These are phyloP conservation scores for Suhomyces chickasaworum DNA, from an alignment of 1,139 yeast species.

Conservation along the genomic window DNA sequence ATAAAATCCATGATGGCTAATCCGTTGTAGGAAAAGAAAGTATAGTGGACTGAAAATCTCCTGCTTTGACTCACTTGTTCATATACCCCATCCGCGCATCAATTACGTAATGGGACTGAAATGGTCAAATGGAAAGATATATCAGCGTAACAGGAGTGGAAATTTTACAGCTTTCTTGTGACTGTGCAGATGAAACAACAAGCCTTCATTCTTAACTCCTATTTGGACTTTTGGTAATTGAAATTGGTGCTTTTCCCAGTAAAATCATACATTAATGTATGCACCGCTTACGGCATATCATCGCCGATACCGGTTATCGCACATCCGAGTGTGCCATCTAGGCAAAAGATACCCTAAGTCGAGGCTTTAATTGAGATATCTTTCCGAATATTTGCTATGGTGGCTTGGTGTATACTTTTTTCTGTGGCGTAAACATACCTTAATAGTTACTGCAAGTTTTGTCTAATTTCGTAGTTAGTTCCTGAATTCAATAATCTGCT, in stretches of 20 bases:
- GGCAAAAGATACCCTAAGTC: too few species aligned
- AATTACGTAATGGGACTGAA: neutral
- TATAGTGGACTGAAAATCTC: neutral
- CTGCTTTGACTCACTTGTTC: neutral
- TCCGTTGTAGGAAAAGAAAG: neutral
- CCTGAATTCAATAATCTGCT: too few species aligned
- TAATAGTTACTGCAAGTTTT: too few species aligned
- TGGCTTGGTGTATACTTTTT: too few species aligned
- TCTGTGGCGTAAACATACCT: too few species aligned
- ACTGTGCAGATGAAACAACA: neutral
- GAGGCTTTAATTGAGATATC: too few species aligned
- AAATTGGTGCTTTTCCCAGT: neutral
- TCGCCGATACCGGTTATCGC: neutral
- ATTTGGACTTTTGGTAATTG: neutral
- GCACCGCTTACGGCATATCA: neutral
- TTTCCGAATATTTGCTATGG: too few species aligned
- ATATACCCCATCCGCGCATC: constrained; percentile 2
- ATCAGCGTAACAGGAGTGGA: too few species aligned
- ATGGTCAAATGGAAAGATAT: too few species aligned
- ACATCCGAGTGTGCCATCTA: neutral
- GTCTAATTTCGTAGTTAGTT: too few species aligned
- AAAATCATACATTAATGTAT: neutral
- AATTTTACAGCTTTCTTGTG: neutral
- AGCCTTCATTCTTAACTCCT: neutral
- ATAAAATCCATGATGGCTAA: constrained; percentile 72